These are phyloP conservation scores for Hyphopichia wangnamkhiaoensis DNA, from an alignment of 1,139 yeast species.

Conservation along the genomic window DNA sequence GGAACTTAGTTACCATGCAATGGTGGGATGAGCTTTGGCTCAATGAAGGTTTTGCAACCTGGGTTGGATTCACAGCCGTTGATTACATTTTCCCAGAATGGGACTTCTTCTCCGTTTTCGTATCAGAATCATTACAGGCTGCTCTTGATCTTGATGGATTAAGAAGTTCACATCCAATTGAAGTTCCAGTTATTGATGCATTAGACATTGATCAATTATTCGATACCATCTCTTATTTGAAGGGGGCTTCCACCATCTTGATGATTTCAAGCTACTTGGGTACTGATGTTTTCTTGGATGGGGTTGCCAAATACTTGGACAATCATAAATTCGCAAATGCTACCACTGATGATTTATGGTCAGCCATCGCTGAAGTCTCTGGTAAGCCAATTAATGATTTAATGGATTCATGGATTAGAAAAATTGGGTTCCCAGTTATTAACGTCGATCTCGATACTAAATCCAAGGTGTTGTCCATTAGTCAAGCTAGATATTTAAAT, in stretches of 20 bases:
- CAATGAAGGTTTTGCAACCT: conserved; percentile 65
- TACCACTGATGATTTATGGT: conserved; percentile 79
- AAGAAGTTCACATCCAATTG: conserved; percentile 58
- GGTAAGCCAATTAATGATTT: conserved; percentile 71
- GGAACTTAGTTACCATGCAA: conserved; percentile 62
- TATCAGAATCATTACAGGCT: conserved; percentile 51
- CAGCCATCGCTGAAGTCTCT: conserved; percentile 67
- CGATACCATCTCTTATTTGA: conserved; percentile 66
- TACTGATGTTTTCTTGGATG: conserved; percentile 62
- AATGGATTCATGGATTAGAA: conserved; percentile 82
- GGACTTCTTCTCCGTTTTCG: conserved; percentile 57
- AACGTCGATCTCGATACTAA: conserved; percentile 47
- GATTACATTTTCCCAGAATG: conserved; percentile 57
- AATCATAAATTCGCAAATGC: conserved; percentile 77
- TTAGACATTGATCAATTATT: conserved; percentile 59
- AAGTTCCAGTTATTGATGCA: conserved; percentile 56
- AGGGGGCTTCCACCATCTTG: conserved; percentile 75
- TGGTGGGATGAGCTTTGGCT: conserved; percentile 69
- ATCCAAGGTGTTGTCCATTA: conserved; percentile 46
- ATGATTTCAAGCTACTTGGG: conserved; percentile 75
- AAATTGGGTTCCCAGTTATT: conserved; percentile 82
- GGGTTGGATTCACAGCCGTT: conserved; percentile 56
- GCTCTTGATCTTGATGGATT: conserved; percentile 56
- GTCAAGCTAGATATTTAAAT: conserved; percentile 74
- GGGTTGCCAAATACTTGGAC: conserved; percentile 71